phyloP scores from a whole-genome alignment of 2,329 filamentous ascomycete genomes.

The Exophiala dermatitidis region DNA sequence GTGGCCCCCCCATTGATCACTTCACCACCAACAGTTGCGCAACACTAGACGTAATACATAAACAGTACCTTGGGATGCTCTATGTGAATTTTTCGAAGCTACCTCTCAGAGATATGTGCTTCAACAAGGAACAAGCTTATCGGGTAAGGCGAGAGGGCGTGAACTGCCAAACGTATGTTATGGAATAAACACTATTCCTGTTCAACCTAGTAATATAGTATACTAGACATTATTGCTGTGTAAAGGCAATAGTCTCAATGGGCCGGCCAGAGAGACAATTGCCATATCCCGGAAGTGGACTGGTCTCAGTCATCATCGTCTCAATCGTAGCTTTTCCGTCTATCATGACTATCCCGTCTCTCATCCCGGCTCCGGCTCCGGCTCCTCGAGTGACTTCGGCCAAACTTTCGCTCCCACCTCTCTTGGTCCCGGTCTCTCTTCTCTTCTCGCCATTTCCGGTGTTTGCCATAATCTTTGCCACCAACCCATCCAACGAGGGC shows the following conservation, averaged over 20 bases:
- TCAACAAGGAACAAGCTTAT: too few relatives aligned
- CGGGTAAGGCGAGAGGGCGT: too few relatives aligned
- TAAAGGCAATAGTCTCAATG: neutral
- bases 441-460: conserved; percentile 25
- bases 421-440: conserved; percentile 23
- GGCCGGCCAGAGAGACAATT: neutral
- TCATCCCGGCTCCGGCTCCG: conserved; percentile 18
- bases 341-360: conserved; percentile 5
- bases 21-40: too few relatives aligned
- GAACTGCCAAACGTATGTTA: too few relatives aligned
- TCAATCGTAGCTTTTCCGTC: conserved; percentile 10
- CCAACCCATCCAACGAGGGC: conserved; percentile 26
- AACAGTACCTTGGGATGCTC: too few relatives aligned
- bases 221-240: neutral
- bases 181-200: neutral
- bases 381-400: neutral
- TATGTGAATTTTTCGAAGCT: too few relatives aligned
- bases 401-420: conserved; percentile 23
- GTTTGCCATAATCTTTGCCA: conserved; percentile 27
- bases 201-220: neutral
- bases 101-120: too few relatives aligned
- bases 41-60: too few relatives aligned
- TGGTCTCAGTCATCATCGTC: neutral
- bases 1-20: too few relatives aligned
- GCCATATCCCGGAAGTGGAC: too few relatives aligned